Conservation (phyloP, 768 basidiomycete genomes). For the Pleurotus djamor region DNA sequence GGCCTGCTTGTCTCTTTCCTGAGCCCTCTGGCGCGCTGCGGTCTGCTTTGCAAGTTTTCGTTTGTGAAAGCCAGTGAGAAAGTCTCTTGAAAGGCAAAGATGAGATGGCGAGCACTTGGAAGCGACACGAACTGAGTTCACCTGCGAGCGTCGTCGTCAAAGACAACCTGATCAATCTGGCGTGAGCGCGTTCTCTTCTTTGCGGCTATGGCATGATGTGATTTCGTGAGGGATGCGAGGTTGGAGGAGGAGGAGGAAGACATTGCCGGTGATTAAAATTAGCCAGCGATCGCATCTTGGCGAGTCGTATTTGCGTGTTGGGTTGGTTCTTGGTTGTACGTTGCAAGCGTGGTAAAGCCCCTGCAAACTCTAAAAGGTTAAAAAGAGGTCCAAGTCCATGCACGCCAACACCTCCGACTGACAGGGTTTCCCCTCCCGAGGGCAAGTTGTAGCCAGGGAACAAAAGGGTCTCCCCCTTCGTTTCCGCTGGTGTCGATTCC, state of each 20-base stretch:
- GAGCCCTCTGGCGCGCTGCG: conserved; percentile 68
- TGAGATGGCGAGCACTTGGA: background rate
- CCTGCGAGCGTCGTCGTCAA: conserved; percentile 86
- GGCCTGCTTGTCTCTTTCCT: conserved; percentile 75
- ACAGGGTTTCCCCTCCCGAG: too few species aligned
- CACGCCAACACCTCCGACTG: too few species aligned
- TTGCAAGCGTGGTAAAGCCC: too few species aligned
- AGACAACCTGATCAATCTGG: conserved; percentile 79
- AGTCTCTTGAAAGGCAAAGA: too few species aligned
- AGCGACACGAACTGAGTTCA: conserved; percentile 26
- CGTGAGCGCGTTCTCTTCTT: conserved; percentile 64
- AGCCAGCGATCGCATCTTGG: conserved; percentile 16
- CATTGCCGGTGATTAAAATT: conserved; percentile 16
- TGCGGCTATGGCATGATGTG: conserved; percentile 59
- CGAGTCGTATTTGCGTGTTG: conserved; percentile 29
- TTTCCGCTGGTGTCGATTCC: too few species aligned
- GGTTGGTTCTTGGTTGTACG: background rate
- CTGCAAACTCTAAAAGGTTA: too few species aligned
- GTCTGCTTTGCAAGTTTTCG: conserved; percentile 86
- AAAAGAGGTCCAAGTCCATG: too few species aligned
- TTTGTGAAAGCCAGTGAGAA: conserved; percentile 92
- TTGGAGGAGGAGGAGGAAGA: conserved; percentile 32
- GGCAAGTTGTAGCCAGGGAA: too few species aligned
- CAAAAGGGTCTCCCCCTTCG: too few species aligned
- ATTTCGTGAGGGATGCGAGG: conserved; percentile 55